Evolutionary conservation across 208 protist species (phyloP), one percentile per base, ranked within the genome.

Genomic region (Balamuthia mandrillaris): DNA sequence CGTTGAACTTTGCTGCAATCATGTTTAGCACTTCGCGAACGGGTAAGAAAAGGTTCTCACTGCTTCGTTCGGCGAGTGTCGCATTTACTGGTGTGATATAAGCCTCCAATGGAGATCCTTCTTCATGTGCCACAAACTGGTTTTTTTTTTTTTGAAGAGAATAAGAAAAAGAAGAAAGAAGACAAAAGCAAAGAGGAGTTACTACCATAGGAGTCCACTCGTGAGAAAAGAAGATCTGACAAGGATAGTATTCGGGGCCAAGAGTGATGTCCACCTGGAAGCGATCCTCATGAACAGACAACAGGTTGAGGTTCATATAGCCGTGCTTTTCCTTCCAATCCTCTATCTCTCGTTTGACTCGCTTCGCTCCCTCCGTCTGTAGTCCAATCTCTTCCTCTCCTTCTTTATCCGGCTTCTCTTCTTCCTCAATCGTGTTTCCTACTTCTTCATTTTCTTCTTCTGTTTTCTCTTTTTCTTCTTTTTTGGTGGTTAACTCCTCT

Each of bases 21-120:
- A 79, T 79, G 70, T 79, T 49, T 27, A 79, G 70, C 70, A 79
- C 10, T 29, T 79, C 70, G 2, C 47, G 3, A 6, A 79, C 44
- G n/a, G 47, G 39, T 49, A 79, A n/a, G n/a, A n/a, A 61, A 1
- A 49, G 70, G 27, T 79, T 33, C 6, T 79, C 70, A 12, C 41
- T 79, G 44, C 12, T 49, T 39, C 70, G 70, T 12, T 79, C 27
- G 31, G 39, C 29, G 45, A 79, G 70, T 18, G 60, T 44, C 47
- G 54, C 70, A 16, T 79, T 79, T 35, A 60, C 47, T 3, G 47
- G 44, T 7, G 27, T 60, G 10, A 79, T 51, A 9, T 56, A 42
- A 18, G 37, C 70, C 47, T 60, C 47, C 47, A 79, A 18, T 31
- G 54, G 47, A 0, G 70, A 12, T 0, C 47, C 45, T 44, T 79